Conservation (phyloP, 2,329 filamentous ascomycete genomes). For the Trichophaea hybrida region DNA sequence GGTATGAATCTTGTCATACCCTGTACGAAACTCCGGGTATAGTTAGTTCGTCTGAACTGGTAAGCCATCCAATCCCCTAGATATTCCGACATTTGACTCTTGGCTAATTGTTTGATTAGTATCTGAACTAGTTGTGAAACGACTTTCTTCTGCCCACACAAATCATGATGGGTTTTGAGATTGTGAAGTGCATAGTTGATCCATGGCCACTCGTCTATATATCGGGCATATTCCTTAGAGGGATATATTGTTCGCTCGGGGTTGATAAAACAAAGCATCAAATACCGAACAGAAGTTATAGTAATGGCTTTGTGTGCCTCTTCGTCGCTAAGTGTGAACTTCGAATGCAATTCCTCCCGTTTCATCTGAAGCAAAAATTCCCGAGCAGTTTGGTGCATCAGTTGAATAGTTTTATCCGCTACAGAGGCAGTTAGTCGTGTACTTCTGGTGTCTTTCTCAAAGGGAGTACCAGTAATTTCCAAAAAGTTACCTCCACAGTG, state of each 20-base stretch:
- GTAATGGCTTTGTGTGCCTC: neutral
- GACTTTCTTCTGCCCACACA: neutral
- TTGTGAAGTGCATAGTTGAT: neutral
- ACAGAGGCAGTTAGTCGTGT: too few species aligned
- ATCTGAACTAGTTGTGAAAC: neutral
- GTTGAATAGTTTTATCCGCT: neutral
- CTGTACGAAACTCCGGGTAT: neutral
- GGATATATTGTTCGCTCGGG: neutral
- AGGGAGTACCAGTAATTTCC: neutral
- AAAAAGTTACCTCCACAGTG: neutral
- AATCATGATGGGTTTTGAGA: neutral
- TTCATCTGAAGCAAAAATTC: neutral
- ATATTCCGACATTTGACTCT: neutral
- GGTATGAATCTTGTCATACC: neutral
- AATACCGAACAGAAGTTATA: neutral
- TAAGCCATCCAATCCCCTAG: neutral
- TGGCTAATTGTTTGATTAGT: neutral
- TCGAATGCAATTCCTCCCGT: neutral
- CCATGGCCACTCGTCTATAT: neutral
- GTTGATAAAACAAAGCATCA: neutral
- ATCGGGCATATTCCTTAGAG: neutral
- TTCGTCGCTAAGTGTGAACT: neutral
- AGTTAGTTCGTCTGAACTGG: neutral
- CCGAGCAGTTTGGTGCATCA: constrained; percentile 2
- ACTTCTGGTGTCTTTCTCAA: neutral